These are phyloP conservation scores for Fonticula alba DNA, from an alignment of 78 protist species.

Conservation along the genomic window DNA sequence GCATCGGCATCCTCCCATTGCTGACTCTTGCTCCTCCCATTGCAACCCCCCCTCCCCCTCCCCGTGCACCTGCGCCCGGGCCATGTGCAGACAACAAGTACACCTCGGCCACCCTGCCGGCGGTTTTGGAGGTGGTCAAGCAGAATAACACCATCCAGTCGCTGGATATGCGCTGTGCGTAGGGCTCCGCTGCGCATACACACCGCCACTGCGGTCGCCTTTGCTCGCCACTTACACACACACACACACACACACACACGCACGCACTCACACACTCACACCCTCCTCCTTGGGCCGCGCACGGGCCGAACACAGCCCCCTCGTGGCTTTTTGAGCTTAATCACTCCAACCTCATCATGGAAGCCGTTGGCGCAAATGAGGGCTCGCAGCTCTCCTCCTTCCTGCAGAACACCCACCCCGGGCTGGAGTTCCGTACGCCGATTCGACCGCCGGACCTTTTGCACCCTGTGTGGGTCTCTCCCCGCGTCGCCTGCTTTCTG, in stretches of 20 bases:
- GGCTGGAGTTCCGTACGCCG: neutral
- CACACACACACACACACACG: constrained; percentile 5
- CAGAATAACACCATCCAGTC: neutral
- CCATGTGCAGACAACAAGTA: neutral
- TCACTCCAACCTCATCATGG: neutral
- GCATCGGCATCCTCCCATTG: too few species aligned
- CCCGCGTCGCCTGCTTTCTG: too few species aligned
- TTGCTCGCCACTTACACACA: constrained; percentile 1
- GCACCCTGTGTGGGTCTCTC: too few species aligned
- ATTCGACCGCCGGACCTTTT: neutral
- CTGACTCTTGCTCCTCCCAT: too few species aligned
- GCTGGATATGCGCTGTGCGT: too few species aligned
- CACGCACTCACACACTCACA: neutral
- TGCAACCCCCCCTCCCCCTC: constrained; percentile 1
- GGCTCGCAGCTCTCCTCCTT: neutral
- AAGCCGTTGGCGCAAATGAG: neutral
- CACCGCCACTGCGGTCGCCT: neutral
- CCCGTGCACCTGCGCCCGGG: neutral
- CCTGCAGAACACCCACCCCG: neutral
- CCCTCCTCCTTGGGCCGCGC: too few species aligned
- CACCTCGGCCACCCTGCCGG: neutral
- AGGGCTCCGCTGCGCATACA: neutral
- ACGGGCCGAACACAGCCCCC: too few species aligned
- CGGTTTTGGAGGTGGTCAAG: neutral
- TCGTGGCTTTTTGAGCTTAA: too few species aligned